Base-by-base conservation (phyloP, 371 early-diverging fungal genomes). In the Haplosporangium sp. region DNA sequence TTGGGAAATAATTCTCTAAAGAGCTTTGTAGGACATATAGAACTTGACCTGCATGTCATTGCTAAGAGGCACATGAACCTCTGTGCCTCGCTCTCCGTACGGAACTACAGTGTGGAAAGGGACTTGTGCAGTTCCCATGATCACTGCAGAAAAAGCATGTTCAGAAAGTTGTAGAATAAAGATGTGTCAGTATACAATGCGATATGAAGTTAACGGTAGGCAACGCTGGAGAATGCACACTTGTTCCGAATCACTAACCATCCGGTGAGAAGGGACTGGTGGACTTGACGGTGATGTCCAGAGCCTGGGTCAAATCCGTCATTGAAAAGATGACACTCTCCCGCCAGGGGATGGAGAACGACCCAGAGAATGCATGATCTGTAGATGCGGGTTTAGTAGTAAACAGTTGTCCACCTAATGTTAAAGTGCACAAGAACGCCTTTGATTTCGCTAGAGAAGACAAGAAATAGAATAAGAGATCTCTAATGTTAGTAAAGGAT, bases 251-350 rank as follows among this genome's bases (percentile, higher is more conserved):
- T 11, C 41, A 54, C 62, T 51, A 63, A 76, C 77, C 64, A 55
- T 76, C 77, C 1, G 77, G 77, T 2, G 64, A 58, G 50, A 70
- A 76, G 10, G 77, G 77, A 36, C 64, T 67, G 13, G 52, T 70
- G 14, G 67, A 62, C 58, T 64, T 66, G 46, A 71, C 41, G 18
- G 67, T 76, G 29, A 76, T 52, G 29, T 71, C 54, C 16, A 76
- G 59, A 20, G 59, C 67, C 16, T 71, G 77, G 6, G 20, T n/a
- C 36, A 63, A n/a, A 37, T 67, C 54, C 1, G 67, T 71, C 41
- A 76, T 42, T 3, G 77, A 59, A 47, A 76, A 70, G 21, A 76
- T 76, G 20, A 66, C 67, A 46, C 77, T 67, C 54, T 76, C 77
- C 1, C 71, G 65, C 77, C 77, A 76, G 8, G 63, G 66, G n/a